Conservation (phyloP, 1,139 yeast genomes). For the Blastobotrys niveus region DNA sequence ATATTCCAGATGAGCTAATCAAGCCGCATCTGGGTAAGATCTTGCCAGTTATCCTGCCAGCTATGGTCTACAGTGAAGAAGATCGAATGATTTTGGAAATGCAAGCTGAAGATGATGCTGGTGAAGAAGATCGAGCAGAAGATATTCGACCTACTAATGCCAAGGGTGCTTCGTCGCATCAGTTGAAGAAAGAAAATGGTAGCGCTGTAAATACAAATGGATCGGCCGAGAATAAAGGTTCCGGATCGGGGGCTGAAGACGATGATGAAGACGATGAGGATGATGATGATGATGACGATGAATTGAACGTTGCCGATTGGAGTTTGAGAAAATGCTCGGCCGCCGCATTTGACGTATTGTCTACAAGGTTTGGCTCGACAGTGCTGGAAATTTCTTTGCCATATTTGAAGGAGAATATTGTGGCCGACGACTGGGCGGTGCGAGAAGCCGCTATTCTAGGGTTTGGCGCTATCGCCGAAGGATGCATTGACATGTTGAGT, state of each 20-base stretch:
- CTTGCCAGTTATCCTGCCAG: conserved; percentile 67
- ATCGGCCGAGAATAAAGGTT: conserved; percentile 15
- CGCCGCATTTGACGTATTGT: conserved; percentile 79
- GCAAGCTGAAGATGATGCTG: conserved; percentile 57
- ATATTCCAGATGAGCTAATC: conserved; percentile 34
- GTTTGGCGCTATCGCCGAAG: conserved; percentile 90
- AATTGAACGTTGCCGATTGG: conserved; percentile 69
- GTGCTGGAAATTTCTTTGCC: conserved; percentile 71
- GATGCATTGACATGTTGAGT: conserved; percentile 68
- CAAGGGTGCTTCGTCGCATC: conserved; percentile 62
- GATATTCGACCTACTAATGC: conserved; percentile 79
- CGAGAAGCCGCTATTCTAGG: conserved; percentile 93
- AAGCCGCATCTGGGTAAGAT: conserved; percentile 53
- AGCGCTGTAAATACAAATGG: conserved; percentile 17
- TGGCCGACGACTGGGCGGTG: conserved; percentile 72
- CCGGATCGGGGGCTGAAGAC: conserved; percentile 31
- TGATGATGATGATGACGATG: conserved; percentile 62
- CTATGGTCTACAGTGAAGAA: conserved; percentile 85
- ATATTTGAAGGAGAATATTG: conserved; percentile 62
- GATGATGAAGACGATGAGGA: conserved; percentile 48
- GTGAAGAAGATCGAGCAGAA: conserved; percentile 78
- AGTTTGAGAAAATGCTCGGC: conserved; percentile 90
- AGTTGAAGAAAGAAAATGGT: conserved; percentile 28
- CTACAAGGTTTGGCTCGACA: conserved; percentile 60
- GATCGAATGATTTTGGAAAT: conserved; percentile 64